These are phyloP conservation scores for Boletus patriciae DNA, from an alignment of 768 basidiomycete genomes.

Conservation along the genomic window DNA sequence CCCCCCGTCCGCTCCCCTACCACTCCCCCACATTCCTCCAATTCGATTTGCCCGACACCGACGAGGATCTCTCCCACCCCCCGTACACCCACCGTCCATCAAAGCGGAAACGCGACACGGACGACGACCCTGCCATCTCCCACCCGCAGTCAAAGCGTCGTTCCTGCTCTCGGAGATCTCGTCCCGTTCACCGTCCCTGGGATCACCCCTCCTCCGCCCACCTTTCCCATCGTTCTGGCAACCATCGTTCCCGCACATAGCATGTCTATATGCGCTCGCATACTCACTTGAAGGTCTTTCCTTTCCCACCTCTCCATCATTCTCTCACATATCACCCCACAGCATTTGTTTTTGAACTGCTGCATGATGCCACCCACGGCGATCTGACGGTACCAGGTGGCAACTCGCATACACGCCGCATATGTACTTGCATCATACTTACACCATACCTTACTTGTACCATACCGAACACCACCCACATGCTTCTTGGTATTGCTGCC, in stretches of 20 bases:
- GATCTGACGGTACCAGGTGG: constrained; percentile 7
- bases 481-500: constrained; percentile 4
- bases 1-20: constrained; percentile 68
- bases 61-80: constrained; percentile 69
- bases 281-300: constrained; percentile 1
- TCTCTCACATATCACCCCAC: constrained; percentile 18
- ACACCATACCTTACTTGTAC: constrained; percentile 27
- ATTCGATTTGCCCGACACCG: constrained; percentile 64
- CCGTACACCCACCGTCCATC: constrained; percentile 57
- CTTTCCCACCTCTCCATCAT: not conserved
- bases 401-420: constrained; percentile 20
- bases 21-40: constrained; percentile 69
- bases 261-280: constrained; percentile 1
- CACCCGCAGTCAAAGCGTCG: constrained; percentile 28
- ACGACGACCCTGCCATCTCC: constrained; percentile 18
- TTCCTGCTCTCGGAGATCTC: constrained; percentile 17
- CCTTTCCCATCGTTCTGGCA: constrained; percentile 18
- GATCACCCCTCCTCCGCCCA: not conserved
- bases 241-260: constrained; percentile 20
- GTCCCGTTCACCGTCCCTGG: constrained; percentile 10
- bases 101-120: constrained; percentile 51
- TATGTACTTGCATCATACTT: constrained; percentile 29
- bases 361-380: constrained; percentile 6
- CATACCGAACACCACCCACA: constrained; percentile 21
- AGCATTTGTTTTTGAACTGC: constrained; percentile 5